A percentile compares a stretch with the other conserved stretches of the same genome.
These are phyloP conservation scores for Rhamnella rubrinervis DNA, from an alignment of 331 rosid species.

Conservation along the genomic window DNA sequence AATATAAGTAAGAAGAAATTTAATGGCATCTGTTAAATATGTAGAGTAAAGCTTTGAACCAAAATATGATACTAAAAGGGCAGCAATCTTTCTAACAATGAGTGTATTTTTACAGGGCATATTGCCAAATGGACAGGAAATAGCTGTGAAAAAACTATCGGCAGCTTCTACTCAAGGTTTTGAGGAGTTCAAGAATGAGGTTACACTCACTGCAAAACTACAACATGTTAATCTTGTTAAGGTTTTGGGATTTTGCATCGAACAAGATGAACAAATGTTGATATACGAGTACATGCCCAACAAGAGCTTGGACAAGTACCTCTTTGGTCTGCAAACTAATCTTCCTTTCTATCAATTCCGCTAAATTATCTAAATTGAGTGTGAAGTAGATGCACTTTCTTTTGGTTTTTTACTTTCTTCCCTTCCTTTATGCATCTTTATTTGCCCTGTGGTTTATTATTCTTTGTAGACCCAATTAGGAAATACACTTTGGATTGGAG, in stretches of 20 bases:
- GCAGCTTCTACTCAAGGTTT: constrained; percentile 18
- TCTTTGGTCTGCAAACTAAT: constrained; percentile 6
- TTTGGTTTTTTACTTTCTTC: neutral
- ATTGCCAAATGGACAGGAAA: constrained; percentile 20
- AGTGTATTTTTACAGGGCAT: constrained; percentile 19
- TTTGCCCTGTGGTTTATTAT: neutral
- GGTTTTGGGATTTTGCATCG: constrained; percentile 11
- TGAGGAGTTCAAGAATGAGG: constrained; percentile 18
- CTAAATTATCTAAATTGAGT: neutral
- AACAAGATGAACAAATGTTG: constrained; percentile 16
- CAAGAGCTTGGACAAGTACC: constrained; percentile 25
- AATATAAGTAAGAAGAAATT: no score
- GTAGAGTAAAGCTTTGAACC: no score
- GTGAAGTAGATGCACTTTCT: no score
- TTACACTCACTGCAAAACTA: constrained; percentile 10
- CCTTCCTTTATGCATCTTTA: no score
- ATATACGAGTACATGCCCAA: constrained; percentile 22
- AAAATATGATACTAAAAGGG: no score
- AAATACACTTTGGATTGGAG: constrained; percentile 9
- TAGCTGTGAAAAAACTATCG: constrained; percentile 24
- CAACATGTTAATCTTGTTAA: constrained; percentile 12
- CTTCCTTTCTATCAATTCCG: neutral
- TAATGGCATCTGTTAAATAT: no score
- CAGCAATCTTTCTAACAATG: neutral
- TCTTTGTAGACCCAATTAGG: constrained; percentile 5